These are phyloP conservation scores for Gnomoniopsis smithogilvyi DNA, from an alignment of 2,329 filamentous ascomycete genomes.

Conservation along the genomic window DNA sequence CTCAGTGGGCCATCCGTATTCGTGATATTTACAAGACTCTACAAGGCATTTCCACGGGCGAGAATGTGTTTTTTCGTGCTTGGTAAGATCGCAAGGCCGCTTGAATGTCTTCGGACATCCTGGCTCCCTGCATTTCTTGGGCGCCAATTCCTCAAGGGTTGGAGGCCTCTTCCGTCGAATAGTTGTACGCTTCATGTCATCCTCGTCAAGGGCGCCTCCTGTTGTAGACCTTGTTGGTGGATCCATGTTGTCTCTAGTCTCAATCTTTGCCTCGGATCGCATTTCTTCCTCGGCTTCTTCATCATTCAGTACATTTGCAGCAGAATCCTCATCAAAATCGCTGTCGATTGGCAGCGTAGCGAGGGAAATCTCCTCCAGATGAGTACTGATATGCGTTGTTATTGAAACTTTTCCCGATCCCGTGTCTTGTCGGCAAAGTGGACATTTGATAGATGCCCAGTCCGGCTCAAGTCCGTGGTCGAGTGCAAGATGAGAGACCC, in stretches of 20 bases:
- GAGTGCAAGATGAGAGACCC: conserved; percentile 2
- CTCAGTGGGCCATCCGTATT: conserved; percentile 91
- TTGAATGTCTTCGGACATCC: conserved; percentile 91
- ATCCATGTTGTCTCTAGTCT: too few relatives aligned
- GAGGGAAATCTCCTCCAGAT: conserved; percentile 6
- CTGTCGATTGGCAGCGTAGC: neutral
- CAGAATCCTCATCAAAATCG: neutral
- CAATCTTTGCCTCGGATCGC: too few relatives aligned
- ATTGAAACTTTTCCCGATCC: neutral
- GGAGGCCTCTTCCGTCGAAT: conserved; percentile 93
- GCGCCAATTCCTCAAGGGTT: conserved; percentile 76
- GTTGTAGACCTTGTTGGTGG: too few relatives aligned
- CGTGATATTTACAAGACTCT: conserved; percentile 81
- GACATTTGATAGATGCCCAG: neutral
- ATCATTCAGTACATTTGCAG: too few relatives aligned
- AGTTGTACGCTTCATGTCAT: conserved; percentile 87
- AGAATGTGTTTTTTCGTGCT: conserved; percentile 97
- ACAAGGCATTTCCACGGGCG: conserved; percentile 92
- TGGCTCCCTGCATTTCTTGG: conserved; percentile 70
- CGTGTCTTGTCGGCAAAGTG: neutral
- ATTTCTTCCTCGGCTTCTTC: too few relatives aligned
- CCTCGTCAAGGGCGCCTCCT: conserved; percentile 73
- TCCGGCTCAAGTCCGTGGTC: conserved; percentile 2
- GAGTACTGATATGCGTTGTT: neutral
- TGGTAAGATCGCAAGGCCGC: conserved; percentile 93